Conservation (phyloP, 2,329 filamentous ascomycete species). For the Talaromyces albobiverticillius region DNA sequence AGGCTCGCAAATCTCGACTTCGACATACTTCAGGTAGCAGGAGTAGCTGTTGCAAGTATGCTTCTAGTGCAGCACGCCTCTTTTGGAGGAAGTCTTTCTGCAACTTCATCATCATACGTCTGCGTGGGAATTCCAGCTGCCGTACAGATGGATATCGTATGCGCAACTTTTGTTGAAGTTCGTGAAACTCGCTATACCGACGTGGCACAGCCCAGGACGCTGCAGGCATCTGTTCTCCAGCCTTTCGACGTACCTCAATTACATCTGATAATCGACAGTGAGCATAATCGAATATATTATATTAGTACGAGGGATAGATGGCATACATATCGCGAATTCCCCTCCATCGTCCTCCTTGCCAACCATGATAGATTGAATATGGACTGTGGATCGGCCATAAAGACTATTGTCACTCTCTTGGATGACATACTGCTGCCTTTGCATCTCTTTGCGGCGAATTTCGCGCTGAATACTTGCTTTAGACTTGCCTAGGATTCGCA, state of each 20-base stretch:
- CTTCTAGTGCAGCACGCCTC: conserved; percentile 76
- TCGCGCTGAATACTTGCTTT: conserved; percentile 91
- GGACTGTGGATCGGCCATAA: conserved; percentile 84
- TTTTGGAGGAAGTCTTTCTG: conserved; percentile 95
- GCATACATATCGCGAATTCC: conserved; percentile 80
- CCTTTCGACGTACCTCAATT: conserved; percentile 84
- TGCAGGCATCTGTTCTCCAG: conserved; percentile 94
- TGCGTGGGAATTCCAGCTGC: conserved; percentile 84
- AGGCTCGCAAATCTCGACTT: conserved; percentile 85
- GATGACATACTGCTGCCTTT: conserved; percentile 93
- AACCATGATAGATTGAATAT: conserved; percentile 89
- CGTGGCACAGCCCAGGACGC: conserved; percentile 91
- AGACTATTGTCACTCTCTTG: conserved; percentile 98
- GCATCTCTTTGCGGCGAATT: conserved; percentile 88
- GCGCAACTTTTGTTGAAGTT: conserved; percentile 85
- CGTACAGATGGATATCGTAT: conserved; percentile 82
- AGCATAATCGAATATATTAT: not conserved
- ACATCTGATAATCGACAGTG: conserved; percentile 55
- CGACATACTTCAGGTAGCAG: conserved; percentile 89
- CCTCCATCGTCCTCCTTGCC: conserved; percentile 88
- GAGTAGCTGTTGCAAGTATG: conserved; percentile 78
- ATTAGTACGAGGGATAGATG: conserved; percentile 17
- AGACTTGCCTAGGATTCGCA: conserved; percentile 88
- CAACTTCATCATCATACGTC: conserved; percentile 92
- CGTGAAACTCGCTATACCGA: conserved; percentile 94